Percentiles rank a stretch among this genome's conserved stretches.
phyloP scores from a whole-genome alignment of 148 eudicot genomes.

The Talinum fruticosum region DNA sequence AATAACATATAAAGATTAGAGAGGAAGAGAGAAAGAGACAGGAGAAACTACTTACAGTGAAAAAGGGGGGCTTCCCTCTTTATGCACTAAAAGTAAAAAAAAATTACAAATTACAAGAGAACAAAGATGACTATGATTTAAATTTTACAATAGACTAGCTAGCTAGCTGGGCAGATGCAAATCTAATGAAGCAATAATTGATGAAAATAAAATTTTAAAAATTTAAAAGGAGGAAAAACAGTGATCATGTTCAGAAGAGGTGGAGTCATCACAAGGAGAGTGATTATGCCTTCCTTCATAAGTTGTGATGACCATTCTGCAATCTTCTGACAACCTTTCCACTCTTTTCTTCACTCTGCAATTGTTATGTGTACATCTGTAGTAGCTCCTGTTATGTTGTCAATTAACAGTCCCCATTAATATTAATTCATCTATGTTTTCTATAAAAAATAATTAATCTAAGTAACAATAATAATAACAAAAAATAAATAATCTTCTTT shows the following conservation, averaged over 20 bases:
- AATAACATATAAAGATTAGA: background rate
- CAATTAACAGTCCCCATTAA: background rate
- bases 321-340: slow-evolving; percentile 71
- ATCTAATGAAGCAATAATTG: background rate
- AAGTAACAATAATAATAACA: background rate
- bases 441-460: too few relatives aligned
- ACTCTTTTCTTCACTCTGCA: slow-evolving; percentile 87
- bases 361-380: slow-evolving; percentile 69
- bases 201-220: background rate
- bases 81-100: too few relatives aligned
- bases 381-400: slow-evolving; percentile 58
- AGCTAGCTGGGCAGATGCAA: background rate
- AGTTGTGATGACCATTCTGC: slow-evolving; percentile 79
- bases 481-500: background rate
- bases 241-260: slow-evolving; percentile 53
- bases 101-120: background rate
- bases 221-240: slow-evolving; percentile 64
- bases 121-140: background rate
- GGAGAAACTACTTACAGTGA: too few relatives aligned
- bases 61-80: too few relatives aligned
- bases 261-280: slow-evolving; percentile 63
- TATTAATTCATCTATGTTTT: too few relatives aligned
- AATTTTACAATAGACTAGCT: background rate
- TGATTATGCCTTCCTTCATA: slow-evolving; percentile 87
- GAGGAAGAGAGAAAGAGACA: too few relatives aligned